Conservation (phyloP, 805 yeast genomes). For the Kluyveromyces lactis region DNA sequence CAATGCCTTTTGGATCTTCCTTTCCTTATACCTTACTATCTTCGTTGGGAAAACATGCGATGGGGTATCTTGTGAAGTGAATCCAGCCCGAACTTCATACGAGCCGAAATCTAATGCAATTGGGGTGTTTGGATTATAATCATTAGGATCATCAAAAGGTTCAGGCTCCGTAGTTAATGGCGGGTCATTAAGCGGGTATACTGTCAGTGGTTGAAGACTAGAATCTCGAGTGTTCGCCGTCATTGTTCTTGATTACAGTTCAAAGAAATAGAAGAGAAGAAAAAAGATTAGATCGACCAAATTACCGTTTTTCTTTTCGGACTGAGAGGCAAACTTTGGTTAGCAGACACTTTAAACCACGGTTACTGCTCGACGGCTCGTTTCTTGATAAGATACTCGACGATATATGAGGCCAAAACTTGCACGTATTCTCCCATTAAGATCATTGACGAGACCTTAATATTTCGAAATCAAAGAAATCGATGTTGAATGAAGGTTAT, state of each 20-base stretch:
- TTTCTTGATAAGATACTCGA: no score
- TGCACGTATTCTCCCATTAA: no score
- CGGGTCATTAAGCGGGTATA: conserved; percentile 21
- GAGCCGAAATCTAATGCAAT: conserved; percentile 87
- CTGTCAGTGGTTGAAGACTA: conserved; percentile 22
- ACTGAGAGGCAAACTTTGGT: no score
- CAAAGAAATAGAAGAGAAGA: not conserved
- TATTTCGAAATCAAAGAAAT: no score
- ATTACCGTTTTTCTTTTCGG: no score
- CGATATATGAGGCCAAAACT: no score
- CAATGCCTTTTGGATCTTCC: conserved; percentile 52
- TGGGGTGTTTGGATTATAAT: conserved; percentile 41
- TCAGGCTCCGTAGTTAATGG: conserved; percentile 27
- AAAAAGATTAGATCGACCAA: conserved; percentile 77
- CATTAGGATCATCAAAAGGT: conserved; percentile 21
- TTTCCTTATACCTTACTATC: conserved; percentile 69
- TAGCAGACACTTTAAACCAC: no score
- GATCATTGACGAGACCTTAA: no score
- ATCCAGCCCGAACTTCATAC: conserved; percentile 49
- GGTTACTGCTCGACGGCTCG: no score
- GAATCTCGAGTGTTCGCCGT: conserved; percentile 19
- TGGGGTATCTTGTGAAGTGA: conserved; percentile 40
- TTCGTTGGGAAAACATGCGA: conserved; percentile 59
- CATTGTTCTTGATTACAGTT: conserved; percentile 20
- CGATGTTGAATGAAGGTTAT: no score